Evolutionary conservation across 768 basidiomycete genomes (phyloP), one percentile per base, ranked within the genome.

Genomic region (Tricholoma sp.): DNA sequence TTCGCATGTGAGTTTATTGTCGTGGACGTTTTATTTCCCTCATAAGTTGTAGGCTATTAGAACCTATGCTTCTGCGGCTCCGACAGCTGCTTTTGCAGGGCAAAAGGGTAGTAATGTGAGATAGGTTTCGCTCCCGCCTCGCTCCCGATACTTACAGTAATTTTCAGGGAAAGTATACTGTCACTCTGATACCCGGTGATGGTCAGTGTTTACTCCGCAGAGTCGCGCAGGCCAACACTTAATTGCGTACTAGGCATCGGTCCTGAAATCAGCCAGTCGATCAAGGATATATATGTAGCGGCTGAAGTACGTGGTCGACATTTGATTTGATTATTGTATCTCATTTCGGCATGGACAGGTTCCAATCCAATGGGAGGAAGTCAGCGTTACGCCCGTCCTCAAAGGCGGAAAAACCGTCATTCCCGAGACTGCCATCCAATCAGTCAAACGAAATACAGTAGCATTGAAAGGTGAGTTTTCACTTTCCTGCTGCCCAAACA

Each of bases 331-430:
- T 39, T 4, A 1, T 0, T 2, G 45, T 44, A 11, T 13, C 31
- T 55, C n/a, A 55, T 31, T n/a, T 51, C 32, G 33, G 33, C 57
- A 13, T 24, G 12, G 28, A 28, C 13, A 96, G 94, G 96, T 97
- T 24, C 97, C 97, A 45, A 97, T 99, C 65, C 82, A 93, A 74
- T 99, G 97, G 97, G 97, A 99, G 72, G 97, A 98, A 75, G 96
- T 98, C 71, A 91, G 88, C 69, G 97, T 99, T 49, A 89, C 92
- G 6, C 97, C 97, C 11, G 83, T 96, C 53, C 76, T 98, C 57
- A 93, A 94, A 72, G 88, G 87, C 57, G 97, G 97, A 50, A 97
- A 98, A 80, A 97, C 94, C 50, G 92, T 92, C 58, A 98, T 99
- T 68, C 97, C 97, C 31, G 94, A 97, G 59, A 73, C 72, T 56